Conservation (phyloP, 805 yeast genomes). For the Maudiozyma serrabonitensis region DNA sequence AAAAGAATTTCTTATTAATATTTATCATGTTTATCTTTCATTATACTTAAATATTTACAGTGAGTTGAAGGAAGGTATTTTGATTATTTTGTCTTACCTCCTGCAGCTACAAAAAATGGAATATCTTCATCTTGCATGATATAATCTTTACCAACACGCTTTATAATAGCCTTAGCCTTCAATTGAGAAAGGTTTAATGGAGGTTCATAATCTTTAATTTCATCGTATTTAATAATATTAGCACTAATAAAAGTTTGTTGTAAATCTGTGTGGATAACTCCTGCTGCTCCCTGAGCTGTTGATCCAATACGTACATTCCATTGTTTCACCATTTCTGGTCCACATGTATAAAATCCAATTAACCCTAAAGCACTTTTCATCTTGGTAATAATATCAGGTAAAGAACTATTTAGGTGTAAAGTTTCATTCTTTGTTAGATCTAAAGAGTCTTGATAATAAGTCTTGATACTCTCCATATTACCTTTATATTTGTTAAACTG, state of each 20-base stretch:
- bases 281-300: constrained; percentile 84
- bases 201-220: constrained; percentile 21
- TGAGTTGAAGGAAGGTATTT: background rate
- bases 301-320: constrained; percentile 77
- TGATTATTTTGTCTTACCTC: constrained; percentile 37
- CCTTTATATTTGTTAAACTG: constrained; percentile 25
- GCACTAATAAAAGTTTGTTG: constrained; percentile 75
- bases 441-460: constrained; percentile 11
- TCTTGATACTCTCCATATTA: constrained; percentile 7
- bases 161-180: constrained; percentile 21
- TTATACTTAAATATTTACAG: background rate
- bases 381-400: constrained; percentile 52
- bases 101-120: constrained; percentile 60
- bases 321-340: constrained; percentile 74
- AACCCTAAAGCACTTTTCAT: constrained; percentile 63
- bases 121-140: constrained; percentile 80
- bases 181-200: constrained; percentile 20
- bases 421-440: constrained; percentile 35
- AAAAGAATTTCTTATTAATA: too few species aligned
- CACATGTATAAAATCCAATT: constrained; percentile 82
- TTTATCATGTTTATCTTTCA: background rate
- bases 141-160: constrained; percentile 55
- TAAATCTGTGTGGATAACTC: constrained; percentile 77
- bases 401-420: constrained; percentile 36
- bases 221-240: constrained; percentile 59